phyloP scores from a whole-genome alignment of 345 rosid species.

The Eucalyptus albens region DNA sequence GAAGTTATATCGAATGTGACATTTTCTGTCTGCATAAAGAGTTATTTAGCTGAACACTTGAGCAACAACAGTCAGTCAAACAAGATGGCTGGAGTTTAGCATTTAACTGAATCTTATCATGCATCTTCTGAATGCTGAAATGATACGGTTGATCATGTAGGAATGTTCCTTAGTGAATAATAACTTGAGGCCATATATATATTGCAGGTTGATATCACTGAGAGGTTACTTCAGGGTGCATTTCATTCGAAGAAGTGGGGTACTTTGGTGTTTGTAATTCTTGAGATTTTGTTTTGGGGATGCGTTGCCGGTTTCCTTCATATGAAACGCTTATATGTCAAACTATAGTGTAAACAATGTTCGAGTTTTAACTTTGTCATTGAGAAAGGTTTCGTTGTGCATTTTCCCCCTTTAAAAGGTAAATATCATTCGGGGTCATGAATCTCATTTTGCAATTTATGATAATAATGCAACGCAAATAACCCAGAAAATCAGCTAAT shows the following conservation, averaged over 20 bases:
- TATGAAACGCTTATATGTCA: constrained; percentile 24
- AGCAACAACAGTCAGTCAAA: not conserved
- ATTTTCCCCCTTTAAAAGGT: not conserved
- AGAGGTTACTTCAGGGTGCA: constrained; percentile 14
- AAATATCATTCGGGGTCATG: not conserved
- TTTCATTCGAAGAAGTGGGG: constrained; percentile 34
- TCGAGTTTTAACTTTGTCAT: not conserved
- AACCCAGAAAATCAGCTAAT: not conserved
- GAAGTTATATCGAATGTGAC: not conserved
- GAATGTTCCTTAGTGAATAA: not conserved
- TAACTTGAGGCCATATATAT: not conserved
- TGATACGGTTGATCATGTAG: not conserved
- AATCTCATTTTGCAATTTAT: not conserved
- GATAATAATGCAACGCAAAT: not conserved
- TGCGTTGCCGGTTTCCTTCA: constrained; percentile 32
- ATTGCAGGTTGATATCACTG: constrained; percentile 26
- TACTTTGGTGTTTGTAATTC: constrained; percentile 28
- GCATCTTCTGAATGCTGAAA: not conserved
- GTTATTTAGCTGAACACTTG: not conserved
- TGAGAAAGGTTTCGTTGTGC: not conserved
- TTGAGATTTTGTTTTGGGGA: constrained; percentile 42
- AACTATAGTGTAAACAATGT: not conserved
- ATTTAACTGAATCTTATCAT: not conserved
- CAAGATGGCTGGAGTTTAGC: not conserved
- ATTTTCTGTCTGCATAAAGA: not conserved